Conservation (phyloP, 1,284 basidiomycete genomes). For the Hemileia vastatrix region DNA sequence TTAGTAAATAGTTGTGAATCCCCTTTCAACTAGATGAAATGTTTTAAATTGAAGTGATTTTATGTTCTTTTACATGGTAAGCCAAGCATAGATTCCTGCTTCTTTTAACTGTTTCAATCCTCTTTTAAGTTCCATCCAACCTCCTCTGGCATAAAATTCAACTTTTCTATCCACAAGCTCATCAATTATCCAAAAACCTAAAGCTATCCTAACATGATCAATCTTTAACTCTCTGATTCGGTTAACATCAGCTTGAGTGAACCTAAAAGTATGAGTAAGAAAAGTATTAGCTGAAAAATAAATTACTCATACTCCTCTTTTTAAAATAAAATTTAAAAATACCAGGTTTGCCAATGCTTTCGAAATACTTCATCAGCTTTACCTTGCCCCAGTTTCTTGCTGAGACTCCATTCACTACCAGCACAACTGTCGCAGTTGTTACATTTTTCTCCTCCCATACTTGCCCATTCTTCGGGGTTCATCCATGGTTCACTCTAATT, state of each 20-base stretch:
- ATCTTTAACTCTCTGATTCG: conserved; percentile 52
- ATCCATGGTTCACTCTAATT: conserved; percentile 54
- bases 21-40: too few relatives aligned
- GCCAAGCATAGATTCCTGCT: conserved; percentile 14
- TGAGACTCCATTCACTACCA: conserved; percentile 51
- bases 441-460: conserved; percentile 58
- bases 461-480: conserved; percentile 58
- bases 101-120: conserved; percentile 12
- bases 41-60: too few relatives aligned
- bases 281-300: not conserved
- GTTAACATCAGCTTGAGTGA: conserved; percentile 56
- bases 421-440: conserved; percentile 53
- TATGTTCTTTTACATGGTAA: too few relatives aligned
- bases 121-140: conserved; percentile 51
- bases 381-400: conserved; percentile 53
- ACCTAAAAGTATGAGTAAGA: conserved; percentile 50
- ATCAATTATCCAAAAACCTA: conserved; percentile 72
- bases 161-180: conserved; percentile 54
- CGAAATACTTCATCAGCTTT: conserved; percentile 56
- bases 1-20: too few relatives aligned
- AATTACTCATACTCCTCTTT: not conserved
- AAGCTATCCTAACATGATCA: conserved; percentile 64
- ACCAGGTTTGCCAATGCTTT: conserved; percentile 53
- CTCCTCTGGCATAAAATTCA: conserved; percentile 61
- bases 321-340: not conserved